Conservation (phyloP, 768 basidiomycete genomes). For the Collybia mongolica region DNA sequence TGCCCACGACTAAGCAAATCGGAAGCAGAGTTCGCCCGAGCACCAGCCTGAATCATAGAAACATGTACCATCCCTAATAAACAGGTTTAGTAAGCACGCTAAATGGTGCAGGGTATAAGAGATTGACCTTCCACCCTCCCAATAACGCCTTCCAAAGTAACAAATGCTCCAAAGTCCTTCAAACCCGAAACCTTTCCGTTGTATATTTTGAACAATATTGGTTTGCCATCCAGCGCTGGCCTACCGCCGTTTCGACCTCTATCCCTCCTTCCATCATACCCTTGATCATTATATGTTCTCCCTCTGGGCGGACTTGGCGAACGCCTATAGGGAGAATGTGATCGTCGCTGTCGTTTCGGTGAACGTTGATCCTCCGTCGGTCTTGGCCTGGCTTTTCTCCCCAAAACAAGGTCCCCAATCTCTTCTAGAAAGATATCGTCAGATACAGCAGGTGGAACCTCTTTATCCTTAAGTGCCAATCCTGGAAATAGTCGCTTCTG, state of each 20-base stretch:
- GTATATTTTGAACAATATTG: constrained; percentile 94
- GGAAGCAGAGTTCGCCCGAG: constrained; percentile 81
- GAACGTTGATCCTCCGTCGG: constrained; percentile 43
- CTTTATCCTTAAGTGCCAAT: constrained; percentile 77
- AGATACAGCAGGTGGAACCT: constrained; percentile 52
- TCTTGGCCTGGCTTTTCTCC: constrained; percentile 54
- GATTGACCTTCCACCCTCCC: constrained; percentile 86
- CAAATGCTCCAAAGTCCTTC: constrained; percentile 97
- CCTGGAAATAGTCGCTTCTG: constrained; percentile 89
- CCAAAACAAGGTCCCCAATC: constrained; percentile 86
- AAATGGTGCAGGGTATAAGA: background rate
- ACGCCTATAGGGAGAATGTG: constrained; percentile 46
- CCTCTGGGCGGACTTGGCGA: constrained; percentile 64
- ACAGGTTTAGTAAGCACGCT: constrained; percentile 7
- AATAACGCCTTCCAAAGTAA: constrained; percentile 80
- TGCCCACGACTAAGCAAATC: constrained; percentile 88
- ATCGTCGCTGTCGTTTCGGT: constrained; percentile 62
- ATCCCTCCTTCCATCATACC: constrained; percentile 29
- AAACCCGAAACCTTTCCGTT: constrained; percentile 79
- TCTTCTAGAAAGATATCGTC: constrained; percentile 88
- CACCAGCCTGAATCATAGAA: constrained; percentile 84
- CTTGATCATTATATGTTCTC: constrained; percentile 43
- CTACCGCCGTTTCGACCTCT: constrained; percentile 33
- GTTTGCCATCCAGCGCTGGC: constrained; percentile 66
- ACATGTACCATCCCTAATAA: constrained; percentile 92